Conservation (phyloP, 1,139 yeast species). For the Yamadazyma friedrichii region DNA sequence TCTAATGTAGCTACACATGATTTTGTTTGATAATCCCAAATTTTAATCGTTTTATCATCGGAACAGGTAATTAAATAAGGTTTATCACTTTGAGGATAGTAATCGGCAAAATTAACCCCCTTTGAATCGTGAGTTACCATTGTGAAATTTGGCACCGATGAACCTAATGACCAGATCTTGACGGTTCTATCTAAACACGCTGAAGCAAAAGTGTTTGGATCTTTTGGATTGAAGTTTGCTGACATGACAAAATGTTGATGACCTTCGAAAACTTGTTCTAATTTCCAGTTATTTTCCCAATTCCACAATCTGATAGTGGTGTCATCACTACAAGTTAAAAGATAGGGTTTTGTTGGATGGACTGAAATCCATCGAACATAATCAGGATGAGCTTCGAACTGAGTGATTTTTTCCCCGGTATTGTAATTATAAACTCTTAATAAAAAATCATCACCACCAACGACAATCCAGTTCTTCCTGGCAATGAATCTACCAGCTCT, state of each 20-base stretch:
- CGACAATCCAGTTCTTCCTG: constrained; percentile 95
- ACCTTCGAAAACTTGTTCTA: constrained; percentile 90
- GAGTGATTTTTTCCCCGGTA: constrained; percentile 90
- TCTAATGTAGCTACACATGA: constrained; percentile 91
- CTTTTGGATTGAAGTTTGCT: constrained; percentile 93
- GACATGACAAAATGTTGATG: constrained; percentile 96
- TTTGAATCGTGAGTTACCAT: constrained; percentile 86
- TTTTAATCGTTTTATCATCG: constrained; percentile 85
- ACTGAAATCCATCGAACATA: constrained; percentile 91
- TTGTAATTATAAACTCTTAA: constrained; percentile 90
- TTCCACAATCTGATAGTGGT: constrained; percentile 92
- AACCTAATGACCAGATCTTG: constrained; percentile 94
- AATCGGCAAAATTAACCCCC: constrained; percentile 95
- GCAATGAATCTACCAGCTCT: constrained; percentile 95
- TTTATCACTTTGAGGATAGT: constrained; percentile 95
- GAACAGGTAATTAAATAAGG: constrained; percentile 92
- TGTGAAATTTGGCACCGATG: constrained; percentile 87
- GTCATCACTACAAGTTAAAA: constrained; percentile 90
- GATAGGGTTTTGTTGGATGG: constrained; percentile 88
- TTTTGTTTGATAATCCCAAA: constrained; percentile 98
- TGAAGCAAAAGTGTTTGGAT: constrained; percentile 95
- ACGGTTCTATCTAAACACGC: constrained; percentile 96
- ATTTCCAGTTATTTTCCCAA: constrained; percentile 92
- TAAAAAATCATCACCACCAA: constrained; percentile 95
- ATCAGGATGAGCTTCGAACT: constrained; percentile 98